phyloP scores from a whole-genome alignment of 768 basidiomycete species.

The Lactifluus hygrophoroides region DNA sequence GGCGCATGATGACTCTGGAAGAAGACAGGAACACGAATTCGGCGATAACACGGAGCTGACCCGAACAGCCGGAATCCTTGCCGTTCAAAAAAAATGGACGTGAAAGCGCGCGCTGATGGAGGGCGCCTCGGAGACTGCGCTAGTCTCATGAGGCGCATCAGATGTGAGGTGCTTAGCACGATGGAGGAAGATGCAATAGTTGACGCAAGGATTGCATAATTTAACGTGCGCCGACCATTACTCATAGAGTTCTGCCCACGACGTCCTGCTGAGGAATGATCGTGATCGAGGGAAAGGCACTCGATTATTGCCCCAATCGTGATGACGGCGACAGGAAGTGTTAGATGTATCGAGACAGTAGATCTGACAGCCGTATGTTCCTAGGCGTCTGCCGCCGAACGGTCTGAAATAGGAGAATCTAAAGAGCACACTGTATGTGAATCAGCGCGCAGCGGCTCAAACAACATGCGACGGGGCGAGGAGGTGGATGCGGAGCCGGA shows the following conservation, averaged over 20 bases:
- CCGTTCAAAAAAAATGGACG: background rate
- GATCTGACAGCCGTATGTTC: background rate
- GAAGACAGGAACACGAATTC: background rate
- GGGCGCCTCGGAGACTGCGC: background rate
- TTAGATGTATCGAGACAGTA: background rate
- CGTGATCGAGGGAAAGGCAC: too few relatives aligned
- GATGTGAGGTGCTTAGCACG: background rate
- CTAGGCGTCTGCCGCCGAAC: background rate
- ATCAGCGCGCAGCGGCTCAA: background rate
- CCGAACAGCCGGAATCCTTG: background rate
- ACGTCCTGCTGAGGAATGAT: background rate
- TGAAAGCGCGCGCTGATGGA: background rate
- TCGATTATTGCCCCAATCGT: background rate
- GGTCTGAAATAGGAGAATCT: background rate
- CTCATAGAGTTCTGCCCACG: background rate
- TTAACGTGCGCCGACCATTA: background rate
- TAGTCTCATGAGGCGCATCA: conserved; percentile 6
- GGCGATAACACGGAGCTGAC: background rate
- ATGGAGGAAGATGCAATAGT: background rate
- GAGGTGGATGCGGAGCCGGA: background rate
- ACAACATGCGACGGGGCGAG: too few relatives aligned
- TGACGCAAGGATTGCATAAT: conserved; percentile 3
- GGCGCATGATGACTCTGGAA: background rate
- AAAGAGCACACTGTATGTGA: background rate
- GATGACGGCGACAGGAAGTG: background rate